Base-by-base conservation (phyloP, 371 early-diverging fungal genomes). In the Mucor racemosus region DNA sequence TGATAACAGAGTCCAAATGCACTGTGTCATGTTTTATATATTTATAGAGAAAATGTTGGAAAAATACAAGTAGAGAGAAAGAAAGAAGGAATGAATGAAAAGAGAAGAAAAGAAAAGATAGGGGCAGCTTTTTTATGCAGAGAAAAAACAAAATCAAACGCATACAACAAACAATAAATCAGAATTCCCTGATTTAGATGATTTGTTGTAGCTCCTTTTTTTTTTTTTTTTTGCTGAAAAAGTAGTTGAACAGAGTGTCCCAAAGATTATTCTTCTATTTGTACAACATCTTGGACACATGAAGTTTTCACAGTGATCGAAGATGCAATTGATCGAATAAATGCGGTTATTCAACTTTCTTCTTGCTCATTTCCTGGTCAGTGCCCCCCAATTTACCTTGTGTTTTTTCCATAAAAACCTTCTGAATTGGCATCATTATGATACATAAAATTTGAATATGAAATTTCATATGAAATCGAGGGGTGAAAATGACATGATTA, bases 1-100 rank as follows among this genome's bases (percentile, higher is more conserved):
- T 1, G 76, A 71, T 56, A 81, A 56, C 14, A 81, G 38, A 14
- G 74, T 56, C 81, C 81, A 81, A 60, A 77, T 71, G 60, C 81
- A 81, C 26, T 31, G 17, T 39, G 17, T 42, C 42, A 55, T 58
- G n/a, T 36, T 65, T 59, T 36, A 33, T 59, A 59, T 21, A 41
- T 39, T 11, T 38, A 38, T 38, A 38, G 5, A 7, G 53, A 13
- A 57, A 33, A n/a, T 41, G 33, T 40, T 33, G 13, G 38, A 50
- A 14, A 10, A 39, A 35, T 8, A 33, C 14, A 53, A 39, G 50
- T 10, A 53, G 14, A 50, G 9, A 31, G 15, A 33, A 42, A 33
- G 7, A 44, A 33, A 46, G 42, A 60, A 34, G 35, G 11, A 40
- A 55, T 13, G 38, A n/a, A 58, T 38, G 26, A 17, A n/a, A 7